These are phyloP conservation scores for Pycnococcus provasolii DNA, from an alignment of 139 green algal genomes.

Conservation along the genomic window DNA sequence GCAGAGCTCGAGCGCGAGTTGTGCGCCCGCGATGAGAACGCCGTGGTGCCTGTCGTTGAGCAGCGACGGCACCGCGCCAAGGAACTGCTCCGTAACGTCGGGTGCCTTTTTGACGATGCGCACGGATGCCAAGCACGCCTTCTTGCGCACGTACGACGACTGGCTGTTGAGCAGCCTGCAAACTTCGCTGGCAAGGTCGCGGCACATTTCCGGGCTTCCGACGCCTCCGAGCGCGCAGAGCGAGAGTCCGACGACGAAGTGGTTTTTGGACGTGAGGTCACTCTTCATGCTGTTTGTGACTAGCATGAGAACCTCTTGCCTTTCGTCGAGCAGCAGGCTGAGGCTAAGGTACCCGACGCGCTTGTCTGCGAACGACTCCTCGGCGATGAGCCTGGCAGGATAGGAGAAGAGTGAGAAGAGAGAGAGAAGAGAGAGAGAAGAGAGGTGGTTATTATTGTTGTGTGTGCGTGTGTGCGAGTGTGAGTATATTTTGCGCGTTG, in stretches of 20 bases:
- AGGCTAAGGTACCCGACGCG: slow-evolving; percentile 94
- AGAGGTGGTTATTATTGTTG: no score
- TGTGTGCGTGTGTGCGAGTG: no score
- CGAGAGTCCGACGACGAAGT: slow-evolving; percentile 81
- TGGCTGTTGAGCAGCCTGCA: slow-evolving; percentile 58
- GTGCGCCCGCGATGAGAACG: slow-evolving; percentile 64
- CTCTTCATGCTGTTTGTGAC: slow-evolving; percentile 98
- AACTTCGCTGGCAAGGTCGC: slow-evolving; percentile 87
- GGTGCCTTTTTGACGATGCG: slow-evolving; percentile 81
- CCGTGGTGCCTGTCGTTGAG: slow-evolving; percentile 80
- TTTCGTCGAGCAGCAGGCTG: slow-evolving; percentile 94
- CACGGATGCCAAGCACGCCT: slow-evolving; percentile 56
- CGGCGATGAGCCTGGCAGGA: slow-evolving; percentile 10
- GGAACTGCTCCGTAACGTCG: slow-evolving; percentile 77
- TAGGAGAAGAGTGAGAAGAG: no score
- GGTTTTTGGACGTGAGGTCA: slow-evolving; percentile 57
- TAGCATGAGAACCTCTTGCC: slow-evolving; percentile 98
- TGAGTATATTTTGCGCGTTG: no score
- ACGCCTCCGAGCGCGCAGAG: slow-evolving; percentile 93
- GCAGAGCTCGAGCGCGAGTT: slow-evolving; percentile 72
- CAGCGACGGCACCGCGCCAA: slow-evolving; percentile 54
- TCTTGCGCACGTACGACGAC: slow-evolving; percentile 87
- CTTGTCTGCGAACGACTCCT: slow-evolving; percentile 29
- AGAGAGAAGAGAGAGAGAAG: no score
- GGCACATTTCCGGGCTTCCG: slow-evolving; percentile 89